Percentiles rank a stretch among this genome's conserved stretches.
These are phyloP conservation scores for Sclerotinia nivalis DNA, from an alignment of 2,329 filamentous ascomycete genomes.

Conservation along the genomic window DNA sequence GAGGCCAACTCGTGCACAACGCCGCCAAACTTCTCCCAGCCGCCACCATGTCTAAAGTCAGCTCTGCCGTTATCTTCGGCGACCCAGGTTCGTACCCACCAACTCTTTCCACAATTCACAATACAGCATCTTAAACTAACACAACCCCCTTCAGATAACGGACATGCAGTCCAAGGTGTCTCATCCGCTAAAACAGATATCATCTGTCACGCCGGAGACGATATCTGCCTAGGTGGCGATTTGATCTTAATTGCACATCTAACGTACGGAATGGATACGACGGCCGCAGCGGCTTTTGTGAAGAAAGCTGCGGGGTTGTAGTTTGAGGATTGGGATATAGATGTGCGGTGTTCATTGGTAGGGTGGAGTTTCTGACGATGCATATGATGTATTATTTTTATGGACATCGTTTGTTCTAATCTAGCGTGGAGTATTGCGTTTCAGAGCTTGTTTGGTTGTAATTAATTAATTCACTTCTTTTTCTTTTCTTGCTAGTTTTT, in stretches of 20 bases:
- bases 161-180: constrained; percentile 31
- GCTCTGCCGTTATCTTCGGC: constrained; percentile 35
- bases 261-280: constrained; percentile 33
- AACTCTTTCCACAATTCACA: constrained; percentile 22
- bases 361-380: neutral
- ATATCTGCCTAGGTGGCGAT: constrained; percentile 33
- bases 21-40: constrained; percentile 28
- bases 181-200: constrained; percentile 30
- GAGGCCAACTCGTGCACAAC: constrained; percentile 35
- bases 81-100: constrained; percentile 31
- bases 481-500: neutral
- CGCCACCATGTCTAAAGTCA: constrained; percentile 28
- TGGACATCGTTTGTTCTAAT: neutral
- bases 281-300: constrained; percentile 33
- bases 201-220: constrained; percentile 34
- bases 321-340: neutral
- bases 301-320: constrained; percentile 3
- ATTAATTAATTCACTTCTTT: neutral
- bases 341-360: neutral
- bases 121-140: neutral
- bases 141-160: constrained; percentile 29
- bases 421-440: neutral
- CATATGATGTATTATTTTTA: neutral
- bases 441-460: neutral
- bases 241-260: constrained; percentile 31